Percentiles rank a stretch among this genome's conserved stretches.
Evolutionary conservation across 2,329 filamentous ascomycete species (phyloP).

Genomic region (Sclerotinia minor): DNA sequence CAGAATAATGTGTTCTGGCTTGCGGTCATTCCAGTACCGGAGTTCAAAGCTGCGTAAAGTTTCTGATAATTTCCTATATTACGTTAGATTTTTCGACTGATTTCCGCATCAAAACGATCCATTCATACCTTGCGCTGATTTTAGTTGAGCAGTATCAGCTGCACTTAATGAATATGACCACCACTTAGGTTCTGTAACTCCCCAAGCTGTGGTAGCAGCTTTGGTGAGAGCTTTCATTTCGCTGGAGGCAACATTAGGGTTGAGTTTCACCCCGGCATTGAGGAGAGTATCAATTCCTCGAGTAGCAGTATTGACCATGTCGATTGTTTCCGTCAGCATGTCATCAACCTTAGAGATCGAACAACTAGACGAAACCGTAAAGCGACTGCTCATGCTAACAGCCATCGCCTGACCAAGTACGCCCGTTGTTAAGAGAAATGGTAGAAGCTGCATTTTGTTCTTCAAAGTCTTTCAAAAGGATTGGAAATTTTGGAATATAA

Average conservation of each 20-base stretch:
- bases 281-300: conserved; percentile 16
- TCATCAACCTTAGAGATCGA: conserved; percentile 18
- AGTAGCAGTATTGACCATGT: conserved; percentile 17
- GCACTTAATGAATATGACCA: conserved; percentile 13
- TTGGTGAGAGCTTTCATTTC: conserved; percentile 11
- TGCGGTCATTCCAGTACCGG: conserved; percentile 13
- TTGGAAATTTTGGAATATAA: neutral
- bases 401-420: conserved; percentile 5
- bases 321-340: conserved; percentile 21
- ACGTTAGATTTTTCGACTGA: neutral
- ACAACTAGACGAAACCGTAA: conserved; percentile 20
- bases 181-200: conserved; percentile 1
- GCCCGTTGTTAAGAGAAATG: neutral
- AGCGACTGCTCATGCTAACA: conserved; percentile 22
- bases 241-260: conserved; percentile 6
- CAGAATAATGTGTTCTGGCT: conserved; percentile 20
- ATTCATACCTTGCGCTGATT: conserved; percentile 20
- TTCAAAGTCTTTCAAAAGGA: neutral
- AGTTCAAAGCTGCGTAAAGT: conserved; percentile 16
- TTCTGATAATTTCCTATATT: conserved; percentile 19
- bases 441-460: conserved; percentile 15
- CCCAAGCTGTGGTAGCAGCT: conserved; percentile 13
- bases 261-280: conserved; percentile 16
- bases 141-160: conserved; percentile 18
- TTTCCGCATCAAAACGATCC: neutral